Evolutionary conservation across 164 flowering plant genomes (phyloP).

Genomic region (Saururus chinensis): DNA sequence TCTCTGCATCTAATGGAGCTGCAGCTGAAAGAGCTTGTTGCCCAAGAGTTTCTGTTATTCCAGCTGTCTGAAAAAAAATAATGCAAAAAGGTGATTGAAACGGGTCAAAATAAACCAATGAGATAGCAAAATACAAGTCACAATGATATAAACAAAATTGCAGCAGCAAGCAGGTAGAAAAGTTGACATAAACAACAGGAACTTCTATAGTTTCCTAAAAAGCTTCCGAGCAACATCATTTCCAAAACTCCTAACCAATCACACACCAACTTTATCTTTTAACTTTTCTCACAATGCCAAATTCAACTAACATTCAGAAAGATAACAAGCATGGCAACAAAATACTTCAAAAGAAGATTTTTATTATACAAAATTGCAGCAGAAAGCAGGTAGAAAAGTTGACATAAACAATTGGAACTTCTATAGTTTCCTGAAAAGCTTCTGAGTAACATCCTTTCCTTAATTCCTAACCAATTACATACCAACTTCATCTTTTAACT

Average conservation of each 20-base stretch:
- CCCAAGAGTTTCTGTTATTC: conserved; percentile 34
- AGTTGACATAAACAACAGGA: background rate
- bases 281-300: too few relatives aligned
- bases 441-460: too few relatives aligned
- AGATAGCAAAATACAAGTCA: background rate
- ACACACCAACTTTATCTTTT: too few relatives aligned
- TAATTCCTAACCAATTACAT: too few relatives aligned
- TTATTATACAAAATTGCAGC: too few relatives aligned
- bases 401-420: background rate
- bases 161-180: background rate
- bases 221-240: too few relatives aligned
- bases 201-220: too few relatives aligned
- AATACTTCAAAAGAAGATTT: background rate
- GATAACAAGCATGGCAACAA: background rate
- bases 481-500: too few relatives aligned
- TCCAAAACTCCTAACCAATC: too few relatives aligned
- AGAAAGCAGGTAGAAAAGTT: background rate
- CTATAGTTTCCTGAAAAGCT: too few relatives aligned
- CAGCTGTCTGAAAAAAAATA: conserved; percentile 5
- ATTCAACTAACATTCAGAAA: background rate
- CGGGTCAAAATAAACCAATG: too few relatives aligned
- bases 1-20: conserved; percentile 45
- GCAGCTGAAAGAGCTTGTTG: conserved; percentile 59
- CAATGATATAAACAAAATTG: background rate
- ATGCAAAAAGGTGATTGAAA: background rate